These are phyloP conservation scores for Picochlorum sp. DNA, from an alignment of 139 green algal species.

Conservation along the genomic window DNA sequence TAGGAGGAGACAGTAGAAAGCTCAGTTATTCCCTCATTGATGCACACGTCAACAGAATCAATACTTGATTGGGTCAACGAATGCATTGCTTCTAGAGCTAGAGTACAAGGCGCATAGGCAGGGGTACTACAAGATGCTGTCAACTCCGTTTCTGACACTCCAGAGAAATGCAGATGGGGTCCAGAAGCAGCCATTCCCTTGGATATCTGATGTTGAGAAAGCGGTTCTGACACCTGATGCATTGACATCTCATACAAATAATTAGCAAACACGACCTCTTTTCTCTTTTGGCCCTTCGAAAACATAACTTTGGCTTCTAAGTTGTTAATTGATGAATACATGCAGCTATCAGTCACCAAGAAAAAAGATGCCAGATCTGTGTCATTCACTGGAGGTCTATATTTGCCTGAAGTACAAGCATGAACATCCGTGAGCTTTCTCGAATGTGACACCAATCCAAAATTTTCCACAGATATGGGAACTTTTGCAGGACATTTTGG, in stretches of 20 bases:
- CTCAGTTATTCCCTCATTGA: not conserved
- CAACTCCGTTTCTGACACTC: too few species aligned
- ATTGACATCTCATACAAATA: conserved; percentile 20
- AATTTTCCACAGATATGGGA: conserved; percentile 13
- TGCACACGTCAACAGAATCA: not conserved
- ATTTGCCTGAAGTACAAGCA: conserved; percentile 5
- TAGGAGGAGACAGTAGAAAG: not conserved
- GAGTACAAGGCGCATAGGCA: too few species aligned
- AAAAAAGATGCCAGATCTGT: conserved; percentile 10
- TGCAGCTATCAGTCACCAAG: not conserved
- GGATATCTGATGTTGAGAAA: too few species aligned
- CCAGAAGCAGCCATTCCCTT: too few species aligned
- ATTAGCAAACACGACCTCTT: not conserved
- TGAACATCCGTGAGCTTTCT: not conserved
- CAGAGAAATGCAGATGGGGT: too few species aligned
- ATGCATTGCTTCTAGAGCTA: too few species aligned
- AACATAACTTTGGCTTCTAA: conserved; percentile 17
- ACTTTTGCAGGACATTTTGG: conserved; percentile 24
- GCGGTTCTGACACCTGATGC: conserved; percentile 6
- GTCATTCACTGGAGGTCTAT: not conserved
- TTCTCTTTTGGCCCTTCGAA: not conserved
- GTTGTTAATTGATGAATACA: conserved; percentile 1
- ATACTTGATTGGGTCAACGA: too few species aligned
- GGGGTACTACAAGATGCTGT: too few species aligned
- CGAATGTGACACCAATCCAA: not conserved